phyloP scores from a whole-genome alignment of 2,329 filamentous ascomycete species.

The Xylaria sp. region DNA sequence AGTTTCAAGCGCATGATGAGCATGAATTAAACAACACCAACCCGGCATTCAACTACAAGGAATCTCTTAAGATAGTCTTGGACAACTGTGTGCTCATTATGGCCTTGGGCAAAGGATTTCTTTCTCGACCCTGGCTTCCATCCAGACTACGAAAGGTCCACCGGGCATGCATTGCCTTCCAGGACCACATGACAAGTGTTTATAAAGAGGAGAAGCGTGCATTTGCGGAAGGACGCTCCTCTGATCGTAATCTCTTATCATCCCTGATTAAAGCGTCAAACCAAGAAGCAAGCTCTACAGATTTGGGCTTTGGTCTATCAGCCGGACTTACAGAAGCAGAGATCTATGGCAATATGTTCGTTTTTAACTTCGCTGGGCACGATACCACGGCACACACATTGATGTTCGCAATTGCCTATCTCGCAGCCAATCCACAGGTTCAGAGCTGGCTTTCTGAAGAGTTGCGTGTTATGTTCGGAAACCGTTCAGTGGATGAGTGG shows the following conservation, averaged over 20 bases:
- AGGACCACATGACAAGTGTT: constrained; percentile 44
- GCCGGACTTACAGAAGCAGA: constrained; percentile 28
- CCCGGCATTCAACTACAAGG: constrained; percentile 41
- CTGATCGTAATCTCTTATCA: neutral
- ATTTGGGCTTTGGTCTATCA: too few relatives aligned
- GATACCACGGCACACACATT: constrained; percentile 44
- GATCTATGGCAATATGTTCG: constrained; percentile 46
- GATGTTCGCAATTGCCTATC: constrained; percentile 34
- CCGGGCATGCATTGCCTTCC: constrained; percentile 44
- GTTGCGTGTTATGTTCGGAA: neutral
- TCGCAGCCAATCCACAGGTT: constrained; percentile 36
- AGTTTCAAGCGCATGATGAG: constrained; percentile 44
- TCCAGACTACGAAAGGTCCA: constrained; percentile 16
- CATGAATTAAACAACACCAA: constrained; percentile 17
- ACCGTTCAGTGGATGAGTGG: constrained; percentile 1
- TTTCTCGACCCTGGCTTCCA: constrained; percentile 37
- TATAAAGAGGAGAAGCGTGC: constrained; percentile 47
- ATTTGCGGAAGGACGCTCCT: neutral
- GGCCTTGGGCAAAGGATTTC: constrained; percentile 42
- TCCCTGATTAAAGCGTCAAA: neutral
- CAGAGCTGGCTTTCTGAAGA: constrained; percentile 32
- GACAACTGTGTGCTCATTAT: constrained; percentile 48
- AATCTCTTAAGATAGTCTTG: constrained; percentile 42
- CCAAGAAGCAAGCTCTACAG: neutral
- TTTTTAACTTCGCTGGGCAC: constrained; percentile 47